These are phyloP conservation scores for Stephanocyclus meneghinianus DNA, from an alignment of 352 stramenopile species.

Conservation along the genomic window DNA sequence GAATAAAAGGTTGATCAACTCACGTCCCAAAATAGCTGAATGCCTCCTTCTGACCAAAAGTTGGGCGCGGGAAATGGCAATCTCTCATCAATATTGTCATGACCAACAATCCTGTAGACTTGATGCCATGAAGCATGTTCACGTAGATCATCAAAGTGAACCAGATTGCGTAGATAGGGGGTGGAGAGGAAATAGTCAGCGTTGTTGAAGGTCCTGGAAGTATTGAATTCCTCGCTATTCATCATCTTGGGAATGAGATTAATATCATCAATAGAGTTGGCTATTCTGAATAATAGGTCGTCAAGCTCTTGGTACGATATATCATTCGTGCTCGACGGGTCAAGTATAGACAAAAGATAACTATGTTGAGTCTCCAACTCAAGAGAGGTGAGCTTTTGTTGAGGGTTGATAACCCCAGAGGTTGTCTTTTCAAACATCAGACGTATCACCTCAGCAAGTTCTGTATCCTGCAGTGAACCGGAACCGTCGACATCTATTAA, in stretches of 20 bases:
- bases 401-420: neutral
- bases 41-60: constrained; percentile 53
- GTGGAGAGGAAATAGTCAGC: constrained; percentile 48
- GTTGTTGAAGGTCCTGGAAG: constrained; percentile 11
- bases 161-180: constrained; percentile 36
- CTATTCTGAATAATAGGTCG: constrained; percentile 32
- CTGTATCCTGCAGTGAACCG: constrained; percentile 32
- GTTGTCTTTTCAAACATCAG: constrained; percentile 38
- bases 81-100: constrained; percentile 8
- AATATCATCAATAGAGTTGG: constrained; percentile 45
- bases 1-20: too few species aligned
- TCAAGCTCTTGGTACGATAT: constrained; percentile 54
- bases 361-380: constrained; percentile 48
- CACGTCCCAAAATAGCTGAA: constrained; percentile 65
- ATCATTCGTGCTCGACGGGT: constrained; percentile 36
- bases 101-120: constrained; percentile 57
- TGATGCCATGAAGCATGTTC: constrained; percentile 53
- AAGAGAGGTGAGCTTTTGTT: constrained; percentile 25
- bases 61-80: constrained; percentile 48
- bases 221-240: constrained; percentile 2
- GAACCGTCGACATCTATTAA: constrained; percentile 45
- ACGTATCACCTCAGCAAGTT: constrained; percentile 40
- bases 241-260: constrained; percentile 34
- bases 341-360: constrained; percentile 47
- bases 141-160: constrained; percentile 62